These are phyloP conservation scores for Handroanthus guayacan DNA, from an alignment of 257 asterid genomes.

Conservation along the genomic window DNA sequence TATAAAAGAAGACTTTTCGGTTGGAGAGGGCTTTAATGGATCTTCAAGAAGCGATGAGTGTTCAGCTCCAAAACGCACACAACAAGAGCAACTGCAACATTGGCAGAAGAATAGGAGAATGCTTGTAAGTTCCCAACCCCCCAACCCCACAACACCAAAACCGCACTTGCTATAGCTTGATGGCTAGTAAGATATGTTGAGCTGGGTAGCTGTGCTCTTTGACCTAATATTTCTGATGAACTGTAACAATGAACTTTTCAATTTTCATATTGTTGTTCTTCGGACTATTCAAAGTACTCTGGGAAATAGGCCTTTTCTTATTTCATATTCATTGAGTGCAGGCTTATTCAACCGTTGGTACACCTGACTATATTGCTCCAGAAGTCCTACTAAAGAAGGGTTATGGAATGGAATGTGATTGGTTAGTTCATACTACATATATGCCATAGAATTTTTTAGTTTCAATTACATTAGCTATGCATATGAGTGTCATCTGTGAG, in stretches of 20 bases:
- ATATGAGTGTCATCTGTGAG: neutral
- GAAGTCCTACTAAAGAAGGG: slow-evolving; percentile 97
- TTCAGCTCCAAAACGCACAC: slow-evolving; percentile 82
- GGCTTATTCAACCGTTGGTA: slow-evolving; percentile 99
- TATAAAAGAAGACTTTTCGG: slow-evolving; percentile 81
- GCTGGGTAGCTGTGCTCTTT: slow-evolving; percentile 26
- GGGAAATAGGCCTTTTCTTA: slow-evolving; percentile 22
- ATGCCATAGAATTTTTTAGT: slow-evolving; percentile 2
- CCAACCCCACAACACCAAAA: too few species aligned
- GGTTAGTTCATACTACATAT: slow-evolving; percentile 60
- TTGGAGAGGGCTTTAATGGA: slow-evolving; percentile 58
- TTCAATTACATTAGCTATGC: slow-evolving; percentile 16
- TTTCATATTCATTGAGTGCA: slow-evolving; percentile 47
- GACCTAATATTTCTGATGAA: slow-evolving; percentile 32
- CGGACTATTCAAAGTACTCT: slow-evolving; percentile 31
- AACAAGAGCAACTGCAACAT: slow-evolving; percentile 94
- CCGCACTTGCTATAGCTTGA: neutral
- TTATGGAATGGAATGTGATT: slow-evolving; percentile 98
- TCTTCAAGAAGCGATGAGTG: slow-evolving; percentile 56
- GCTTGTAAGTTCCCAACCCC: slow-evolving; percentile 64
- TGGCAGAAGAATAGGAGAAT: slow-evolving; percentile 98
- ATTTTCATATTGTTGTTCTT: slow-evolving; percentile 28
- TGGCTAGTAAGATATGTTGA: slow-evolving; percentile 23
- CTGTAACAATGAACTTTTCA: slow-evolving; percentile 11
- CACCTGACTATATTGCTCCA: slow-evolving; percentile 98